These are phyloP conservation scores for Agrocybe chaxingu DNA, from an alignment of 768 basidiomycete genomes.

Conservation along the genomic window DNA sequence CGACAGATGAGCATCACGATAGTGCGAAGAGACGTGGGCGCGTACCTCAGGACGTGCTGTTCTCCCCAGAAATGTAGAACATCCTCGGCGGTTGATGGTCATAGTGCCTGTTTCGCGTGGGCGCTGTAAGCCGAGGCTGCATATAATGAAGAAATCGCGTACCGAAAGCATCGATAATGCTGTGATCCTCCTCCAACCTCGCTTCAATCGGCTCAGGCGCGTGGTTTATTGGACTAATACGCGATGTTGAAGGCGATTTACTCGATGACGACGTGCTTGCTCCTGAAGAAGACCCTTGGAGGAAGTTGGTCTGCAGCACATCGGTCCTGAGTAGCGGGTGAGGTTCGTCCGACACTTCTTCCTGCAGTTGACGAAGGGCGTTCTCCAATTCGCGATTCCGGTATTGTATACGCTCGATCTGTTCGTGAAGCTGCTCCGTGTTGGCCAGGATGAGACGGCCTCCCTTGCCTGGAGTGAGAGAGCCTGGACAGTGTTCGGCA, in stretches of 20 bases:
- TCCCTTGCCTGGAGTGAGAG: conserved; percentile 56
- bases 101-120: conserved; percentile 12
- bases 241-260: conserved; percentile 20
- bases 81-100: conserved; percentile 51
- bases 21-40: background rate
- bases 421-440: conserved; percentile 68
- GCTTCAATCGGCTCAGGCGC: conserved; percentile 11
- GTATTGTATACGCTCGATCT: conserved; percentile 49
- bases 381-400: conserved; percentile 64
- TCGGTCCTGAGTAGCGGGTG: conserved; percentile 45
- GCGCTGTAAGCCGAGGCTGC: background rate
- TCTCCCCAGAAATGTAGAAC: conserved; percentile 55
- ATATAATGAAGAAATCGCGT: background rate
- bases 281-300: conserved; percentile 14
- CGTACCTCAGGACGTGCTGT: conserved; percentile 69
- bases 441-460: conserved; percentile 62
- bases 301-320: conserved; percentile 12
- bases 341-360: conserved; percentile 41
- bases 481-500: conserved; percentile 31
- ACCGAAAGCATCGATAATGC: conserved; percentile 42
- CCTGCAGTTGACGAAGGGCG: conserved; percentile 49
- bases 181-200: conserved; percentile 34
- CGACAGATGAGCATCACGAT: conserved; percentile 6
- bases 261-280: conserved; percentile 20
- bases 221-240: conserved; percentile 7